Conservation (phyloP, 2,329 filamentous ascomycete species). For the Alternaria gaisen region DNA sequence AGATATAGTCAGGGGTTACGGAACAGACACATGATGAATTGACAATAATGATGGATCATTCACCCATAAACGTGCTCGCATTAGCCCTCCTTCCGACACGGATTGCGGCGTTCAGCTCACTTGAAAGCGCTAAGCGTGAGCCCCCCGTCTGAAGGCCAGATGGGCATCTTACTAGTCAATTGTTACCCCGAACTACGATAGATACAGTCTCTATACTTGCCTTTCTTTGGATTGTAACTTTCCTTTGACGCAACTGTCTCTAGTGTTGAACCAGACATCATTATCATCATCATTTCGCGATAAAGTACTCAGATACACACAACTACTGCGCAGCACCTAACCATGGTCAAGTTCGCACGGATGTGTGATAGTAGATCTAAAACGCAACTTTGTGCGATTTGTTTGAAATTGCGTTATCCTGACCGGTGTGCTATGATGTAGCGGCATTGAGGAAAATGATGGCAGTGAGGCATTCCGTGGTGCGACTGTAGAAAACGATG, state of each 20-base stretch:
- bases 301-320: background rate
- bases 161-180: background rate
- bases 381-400: too few species aligned
- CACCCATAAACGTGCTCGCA: background rate
- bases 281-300: background rate
- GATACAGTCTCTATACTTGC: background rate
- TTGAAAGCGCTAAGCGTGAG: background rate
- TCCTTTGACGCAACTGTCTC: background rate
- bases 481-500: background rate
- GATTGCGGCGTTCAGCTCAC: slow-evolving; percentile 1
- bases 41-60: background rate
- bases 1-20: too few species aligned
- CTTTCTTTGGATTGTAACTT: background rate
- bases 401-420: background rate
- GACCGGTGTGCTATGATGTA: background rate
- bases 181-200: background rate
- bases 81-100: background rate
- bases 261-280: background rate
- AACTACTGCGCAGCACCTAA: background rate
- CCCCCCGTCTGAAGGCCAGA: background rate
- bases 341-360: background rate
- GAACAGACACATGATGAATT: too few species aligned
- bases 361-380: background rate
- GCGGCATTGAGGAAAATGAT: background rate
- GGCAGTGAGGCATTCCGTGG: background rate